These are phyloP conservation scores for Telfairia occidentalis DNA, from an alignment of 331 rosid genomes.

Conservation along the genomic window DNA sequence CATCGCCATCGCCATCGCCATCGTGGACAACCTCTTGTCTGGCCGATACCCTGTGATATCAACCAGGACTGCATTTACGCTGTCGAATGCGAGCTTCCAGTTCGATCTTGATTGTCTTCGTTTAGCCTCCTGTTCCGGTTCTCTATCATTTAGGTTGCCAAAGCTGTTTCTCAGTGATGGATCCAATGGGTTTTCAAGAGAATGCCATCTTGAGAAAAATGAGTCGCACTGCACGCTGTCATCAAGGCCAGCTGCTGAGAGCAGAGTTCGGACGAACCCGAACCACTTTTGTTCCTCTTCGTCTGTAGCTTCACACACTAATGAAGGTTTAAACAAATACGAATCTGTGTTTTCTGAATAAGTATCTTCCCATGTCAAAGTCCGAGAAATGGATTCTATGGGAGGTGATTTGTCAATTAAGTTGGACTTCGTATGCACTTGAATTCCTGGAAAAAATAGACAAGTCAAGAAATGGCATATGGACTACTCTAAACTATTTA, in stretches of 20 bases:
- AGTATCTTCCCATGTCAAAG: conserved; percentile 68
- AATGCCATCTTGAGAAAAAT: conserved; percentile 43
- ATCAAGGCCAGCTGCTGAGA: conserved; percentile 59
- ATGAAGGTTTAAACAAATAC: conserved; percentile 37
- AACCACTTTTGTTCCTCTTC: conserved; percentile 63
- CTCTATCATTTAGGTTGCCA: conserved; percentile 34
- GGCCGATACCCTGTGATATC: conserved; percentile 47
- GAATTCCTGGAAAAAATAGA: conserved; percentile 29
- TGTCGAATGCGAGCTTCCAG: conserved; percentile 69
- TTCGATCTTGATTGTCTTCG: conserved; percentile 60
- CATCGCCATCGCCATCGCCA: conserved; percentile 20
- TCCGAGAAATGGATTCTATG: conserved; percentile 83
- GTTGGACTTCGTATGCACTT: conserved; percentile 35
- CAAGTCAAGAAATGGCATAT: not conserved
- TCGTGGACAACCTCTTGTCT: conserved; percentile 18
- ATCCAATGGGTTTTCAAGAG: conserved; percentile 67
- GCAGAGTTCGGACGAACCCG: conserved; percentile 42
- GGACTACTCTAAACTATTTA: not conserved
- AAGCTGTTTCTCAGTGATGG: conserved; percentile 71
- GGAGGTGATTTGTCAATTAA: conserved; percentile 94
- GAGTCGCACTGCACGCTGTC: conserved; percentile 27
- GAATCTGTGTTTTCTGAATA: conserved; percentile 39
- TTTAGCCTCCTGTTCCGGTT: conserved; percentile 52
- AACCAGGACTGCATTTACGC: conserved; percentile 43
- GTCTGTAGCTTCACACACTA: conserved; percentile 31